phyloP scores from a whole-genome alignment of 495 filamentous ascomycete species.

The Hypoxylon fuscum region DNA sequence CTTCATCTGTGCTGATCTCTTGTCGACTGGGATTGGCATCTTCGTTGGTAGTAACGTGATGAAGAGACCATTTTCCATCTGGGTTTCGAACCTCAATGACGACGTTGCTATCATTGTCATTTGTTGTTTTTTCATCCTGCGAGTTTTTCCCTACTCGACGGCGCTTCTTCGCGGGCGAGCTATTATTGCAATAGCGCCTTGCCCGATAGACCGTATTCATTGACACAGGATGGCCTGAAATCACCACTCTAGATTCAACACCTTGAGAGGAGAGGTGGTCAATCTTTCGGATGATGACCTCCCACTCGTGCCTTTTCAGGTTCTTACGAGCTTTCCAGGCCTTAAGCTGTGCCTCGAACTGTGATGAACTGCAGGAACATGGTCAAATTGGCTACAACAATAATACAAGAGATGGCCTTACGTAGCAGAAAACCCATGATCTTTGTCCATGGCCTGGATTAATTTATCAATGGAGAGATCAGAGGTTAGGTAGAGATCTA shows the following conservation, averaged over 20 bases:
- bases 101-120: not conserved
- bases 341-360: slow-evolving; percentile 29
- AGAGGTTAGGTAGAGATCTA: slow-evolving; percentile 21
- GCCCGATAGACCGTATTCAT: slow-evolving; percentile 15
- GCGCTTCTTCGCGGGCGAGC: not conserved
- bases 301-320: slow-evolving; percentile 30
- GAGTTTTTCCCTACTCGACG: not conserved
- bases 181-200: slow-evolving; percentile 4
- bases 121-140: not conserved
- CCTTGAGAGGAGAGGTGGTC: slow-evolving; percentile 10
- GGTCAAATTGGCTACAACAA: not conserved
- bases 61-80: slow-evolving; percentile 13
- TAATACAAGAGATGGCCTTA: not conserved
- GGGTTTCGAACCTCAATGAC: slow-evolving; percentile 16
- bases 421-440: slow-evolving; percentile 32
- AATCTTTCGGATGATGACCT: slow-evolving; percentile 20
- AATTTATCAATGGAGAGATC: slow-evolving; percentile 20
- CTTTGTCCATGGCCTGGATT: slow-evolving; percentile 17
- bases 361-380: slow-evolving; percentile 4
- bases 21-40: not conserved
- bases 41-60: not conserved
- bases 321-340: slow-evolving; percentile 36
- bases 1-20: not conserved
- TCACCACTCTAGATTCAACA: slow-evolving; percentile 15
- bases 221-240: slow-evolving; percentile 24